phyloP scores from a whole-genome alignment of 208 protist genomes.

The Cochliopodium minus region DNA sequence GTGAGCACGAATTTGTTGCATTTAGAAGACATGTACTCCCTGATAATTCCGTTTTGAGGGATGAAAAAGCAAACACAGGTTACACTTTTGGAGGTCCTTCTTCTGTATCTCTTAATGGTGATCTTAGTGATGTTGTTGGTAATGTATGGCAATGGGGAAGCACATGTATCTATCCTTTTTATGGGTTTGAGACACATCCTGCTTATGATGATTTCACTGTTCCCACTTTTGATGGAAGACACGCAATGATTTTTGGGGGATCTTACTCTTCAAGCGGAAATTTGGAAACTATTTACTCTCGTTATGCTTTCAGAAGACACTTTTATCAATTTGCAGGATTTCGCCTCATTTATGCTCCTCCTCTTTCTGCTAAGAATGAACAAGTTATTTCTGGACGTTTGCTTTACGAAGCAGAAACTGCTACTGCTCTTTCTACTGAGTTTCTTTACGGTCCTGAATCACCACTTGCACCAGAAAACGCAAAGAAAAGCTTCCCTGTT shows the following conservation, averaged over 20 bases:
- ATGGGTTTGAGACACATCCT: slow-evolving; percentile 65
- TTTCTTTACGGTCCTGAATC: no score
- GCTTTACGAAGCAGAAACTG: no score
- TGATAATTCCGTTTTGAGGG: neutral
- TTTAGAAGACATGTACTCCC: neutral
- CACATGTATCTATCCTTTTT: slow-evolving; percentile 60
- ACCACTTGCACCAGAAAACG: no score
- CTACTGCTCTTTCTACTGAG: no score
- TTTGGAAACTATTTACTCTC: slow-evolving; percentile 62
- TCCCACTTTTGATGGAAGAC: slow-evolving; percentile 77
- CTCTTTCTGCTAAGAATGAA: no score
- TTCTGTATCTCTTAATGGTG: no score
- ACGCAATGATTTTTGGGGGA: slow-evolving; percentile 80
- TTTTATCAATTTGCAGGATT: slow-evolving; percentile 82
- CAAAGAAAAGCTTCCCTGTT: no score
- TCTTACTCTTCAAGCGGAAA: slow-evolving; percentile 75
- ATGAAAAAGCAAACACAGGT: no score
- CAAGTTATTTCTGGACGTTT: no score
- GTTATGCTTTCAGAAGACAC: slow-evolving; percentile 78
- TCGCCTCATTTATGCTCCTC: no score
- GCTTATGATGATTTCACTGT: slow-evolving; percentile 86
- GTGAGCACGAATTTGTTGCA: no score
- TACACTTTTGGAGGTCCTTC: no score
- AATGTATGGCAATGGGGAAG: slow-evolving; percentile 84
- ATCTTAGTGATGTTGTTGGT: slow-evolving; percentile 68